These are phyloP conservation scores for Axilococcus clingmanii DNA, from an alignment of 139 green algal genomes.

Conservation along the genomic window DNA sequence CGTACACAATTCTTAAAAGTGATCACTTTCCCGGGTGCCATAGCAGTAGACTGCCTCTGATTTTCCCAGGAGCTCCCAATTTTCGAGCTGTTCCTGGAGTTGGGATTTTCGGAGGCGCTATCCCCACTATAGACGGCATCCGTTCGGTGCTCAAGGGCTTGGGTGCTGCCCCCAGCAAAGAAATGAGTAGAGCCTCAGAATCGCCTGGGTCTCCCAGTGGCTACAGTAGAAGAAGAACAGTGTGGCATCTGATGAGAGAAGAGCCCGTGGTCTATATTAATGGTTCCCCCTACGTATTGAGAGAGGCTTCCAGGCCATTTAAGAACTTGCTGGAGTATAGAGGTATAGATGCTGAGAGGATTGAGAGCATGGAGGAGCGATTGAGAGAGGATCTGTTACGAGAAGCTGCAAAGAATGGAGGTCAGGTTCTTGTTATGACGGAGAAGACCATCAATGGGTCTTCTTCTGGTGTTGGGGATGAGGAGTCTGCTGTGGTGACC, in stretches of 20 bases:
- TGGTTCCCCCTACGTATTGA: conserved; percentile 82
- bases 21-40: conserved; percentile 65
- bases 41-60: conserved; percentile 20
- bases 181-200: too few relatives aligned
- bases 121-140: conserved; percentile 65
- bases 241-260: conserved; percentile 95
- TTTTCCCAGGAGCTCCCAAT: conserved; percentile 61
- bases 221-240: conserved; percentile 5
- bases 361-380: conserved; percentile 86
- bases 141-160: conserved; percentile 49
- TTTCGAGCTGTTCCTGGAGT: conserved; percentile 50
- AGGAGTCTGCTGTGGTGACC: background rate
- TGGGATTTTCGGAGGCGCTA: conserved; percentile 76
- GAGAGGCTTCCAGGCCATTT: conserved; percentile 78
- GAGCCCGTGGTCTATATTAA: conserved; percentile 93
- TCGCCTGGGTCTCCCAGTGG: too few relatives aligned
- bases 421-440: conserved; percentile 65
- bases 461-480: background rate
- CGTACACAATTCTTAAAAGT: conserved; percentile 82
- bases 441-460: conserved; percentile 23
- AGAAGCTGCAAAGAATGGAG: conserved; percentile 51
- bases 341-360: conserved; percentile 65
- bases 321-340: conserved; percentile 94
- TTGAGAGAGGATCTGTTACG: conserved; percentile 73
- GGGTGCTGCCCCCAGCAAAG: conserved; percentile 7